These are phyloP conservation scores for Citrus maxima DNA, from an alignment of 345 rosid genomes.

Conservation along the genomic window DNA sequence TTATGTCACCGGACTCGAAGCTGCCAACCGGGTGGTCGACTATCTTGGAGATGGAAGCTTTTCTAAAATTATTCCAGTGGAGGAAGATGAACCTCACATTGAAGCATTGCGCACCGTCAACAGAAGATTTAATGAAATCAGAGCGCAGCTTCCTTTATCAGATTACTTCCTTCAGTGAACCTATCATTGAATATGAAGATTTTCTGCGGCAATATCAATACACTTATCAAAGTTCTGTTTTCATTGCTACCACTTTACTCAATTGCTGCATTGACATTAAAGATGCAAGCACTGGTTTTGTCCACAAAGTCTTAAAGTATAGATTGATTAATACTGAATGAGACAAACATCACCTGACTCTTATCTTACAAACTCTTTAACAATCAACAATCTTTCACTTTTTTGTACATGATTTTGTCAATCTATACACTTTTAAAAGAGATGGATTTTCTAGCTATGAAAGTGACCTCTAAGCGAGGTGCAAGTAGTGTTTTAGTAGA, in stretches of 20 bases:
- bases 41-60: constrained; percentile 48
- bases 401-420: too few species aligned
- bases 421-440: too few species aligned
- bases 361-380: too few species aligned
- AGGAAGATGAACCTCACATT: constrained; percentile 60
- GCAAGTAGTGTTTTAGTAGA: too few species aligned
- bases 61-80: constrained; percentile 44
- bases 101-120: constrained; percentile 43
- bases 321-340: background rate
- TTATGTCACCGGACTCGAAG: constrained; percentile 51
- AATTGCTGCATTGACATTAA: background rate
- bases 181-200: too few species aligned
- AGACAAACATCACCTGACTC: background rate
- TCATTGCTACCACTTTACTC: background rate
- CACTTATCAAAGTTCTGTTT: background rate
- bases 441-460: too few species aligned
- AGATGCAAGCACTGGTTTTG: too few species aligned
- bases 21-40: constrained; percentile 47
- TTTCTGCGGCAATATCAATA: background rate
- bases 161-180: constrained; percentile 30
- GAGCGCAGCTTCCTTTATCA: constrained; percentile 35
- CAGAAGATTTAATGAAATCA: constrained; percentile 42
- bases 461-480: too few species aligned
- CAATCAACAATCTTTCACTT: too few species aligned
- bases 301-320: background rate